Evolutionary conservation across 192 early-diverging fungal genomes (phyloP), one percentile per base, ranked within the genome.

Genomic region (Umbelopsis sp.): DNA sequence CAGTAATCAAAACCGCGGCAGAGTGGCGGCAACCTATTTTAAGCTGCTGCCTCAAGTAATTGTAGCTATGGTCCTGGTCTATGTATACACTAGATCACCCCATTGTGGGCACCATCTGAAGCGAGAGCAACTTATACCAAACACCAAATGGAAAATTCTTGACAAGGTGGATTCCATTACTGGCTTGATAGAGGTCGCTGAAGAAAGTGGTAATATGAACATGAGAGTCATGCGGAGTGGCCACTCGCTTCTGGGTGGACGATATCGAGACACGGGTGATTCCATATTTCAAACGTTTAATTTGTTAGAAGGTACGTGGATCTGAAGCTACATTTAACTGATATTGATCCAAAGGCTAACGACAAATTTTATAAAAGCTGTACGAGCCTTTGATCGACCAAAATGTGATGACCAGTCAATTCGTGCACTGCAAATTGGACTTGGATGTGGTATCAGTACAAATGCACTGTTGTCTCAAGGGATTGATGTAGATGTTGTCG

Each of bases 201-300:
- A 91, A 44, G 78, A 82, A 34, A 69, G 80, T 24, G 66, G 83
- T 49, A 81, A 89, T 66, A 81, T 78, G 41, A 80, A 85, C 31
- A 78, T 94, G 45, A 87, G 90, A 4, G 50, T 95, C 26, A 81
- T 97, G 82, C 92, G 95, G 70, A 89, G 89, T 74, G 95, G 95
- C 26, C 93, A 97, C 74, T 94, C 94, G 34, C 77, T 97, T 45
- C 85, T 97, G 41, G 96, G 96, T 31, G 95, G 94, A n/a, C 79
- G 87, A 38, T 95, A 89, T 83, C 78, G 81, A 22, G 62, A 81
- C 7, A 87, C 89, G 7, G 74, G 76, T 4, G 92, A 93, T 59
- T 92, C 92, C 1, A 86, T 93, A 12, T 97, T 93, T 85, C 88
- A 86, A 26, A 77, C 85, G 3, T 96, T 97, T 71, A 94, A 97